Evolutionary conservation across 2,329 filamentous ascomycete species (phyloP).

Genomic region (Tolypocladium pustulatum): DNA sequence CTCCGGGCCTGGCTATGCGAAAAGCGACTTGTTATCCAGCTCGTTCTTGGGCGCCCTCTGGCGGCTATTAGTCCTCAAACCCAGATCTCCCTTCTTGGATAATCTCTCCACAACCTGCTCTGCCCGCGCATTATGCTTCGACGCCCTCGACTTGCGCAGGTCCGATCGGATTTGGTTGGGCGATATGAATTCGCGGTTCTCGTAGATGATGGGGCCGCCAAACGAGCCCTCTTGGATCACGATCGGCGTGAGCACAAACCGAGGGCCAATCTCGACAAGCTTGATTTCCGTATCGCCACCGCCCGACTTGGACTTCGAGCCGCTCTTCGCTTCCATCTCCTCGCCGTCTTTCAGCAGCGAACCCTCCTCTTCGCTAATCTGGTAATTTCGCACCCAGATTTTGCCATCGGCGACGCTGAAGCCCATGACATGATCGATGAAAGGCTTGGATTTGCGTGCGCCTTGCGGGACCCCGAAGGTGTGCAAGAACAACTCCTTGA

Average conservation of each 20-base stretch:
- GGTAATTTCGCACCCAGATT: slow-evolving; percentile 93
- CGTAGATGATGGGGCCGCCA: slow-evolving; percentile 91
- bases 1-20: slow-evolving; percentile 43
- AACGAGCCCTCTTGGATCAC: slow-evolving; percentile 93
- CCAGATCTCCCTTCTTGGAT: slow-evolving; percentile 66
- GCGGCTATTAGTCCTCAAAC: slow-evolving; percentile 58
- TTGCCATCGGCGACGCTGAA: slow-evolving; percentile 88
- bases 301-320: slow-evolving; percentile 23
- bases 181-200: slow-evolving; percentile 95
- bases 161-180: slow-evolving; percentile 91
- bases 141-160: slow-evolving; percentile 63
- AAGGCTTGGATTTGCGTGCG: slow-evolving; percentile 85
- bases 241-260: slow-evolving; percentile 88
- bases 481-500: slow-evolving; percentile 84
- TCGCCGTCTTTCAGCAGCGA: slow-evolving; percentile 35
- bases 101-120: slow-evolving; percentile 64
- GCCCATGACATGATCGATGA: slow-evolving; percentile 88
- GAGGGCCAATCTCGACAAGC: slow-evolving; percentile 85
- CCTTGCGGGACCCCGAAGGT: slow-evolving; percentile 87
- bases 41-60: slow-evolving; percentile 53
- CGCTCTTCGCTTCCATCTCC: slow-evolving; percentile 25
- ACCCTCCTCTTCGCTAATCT: slow-evolving; percentile 76
- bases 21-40: slow-evolving; percentile 67
- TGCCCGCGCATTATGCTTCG: slow-evolving; percentile 64
- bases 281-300: slow-evolving; percentile 64